These are phyloP conservation scores for Saccharomyces hybrid DNA, from an alignment of 1,139 yeast genomes.

Conservation along the genomic window DNA sequence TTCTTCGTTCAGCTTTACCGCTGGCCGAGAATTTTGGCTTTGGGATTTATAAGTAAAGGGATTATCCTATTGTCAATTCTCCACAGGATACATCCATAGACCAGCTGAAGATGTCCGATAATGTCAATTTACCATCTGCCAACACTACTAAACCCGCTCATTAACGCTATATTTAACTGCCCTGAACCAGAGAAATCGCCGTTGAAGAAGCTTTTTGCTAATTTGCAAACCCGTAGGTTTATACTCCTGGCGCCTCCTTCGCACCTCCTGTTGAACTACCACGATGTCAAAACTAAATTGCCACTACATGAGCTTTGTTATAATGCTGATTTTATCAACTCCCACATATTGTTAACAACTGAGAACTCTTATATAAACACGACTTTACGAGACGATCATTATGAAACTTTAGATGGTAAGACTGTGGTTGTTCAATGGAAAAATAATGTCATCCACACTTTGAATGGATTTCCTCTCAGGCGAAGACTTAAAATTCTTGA, in stretches of 20 bases:
- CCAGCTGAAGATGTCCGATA: not conserved
- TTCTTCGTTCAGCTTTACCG: not conserved
- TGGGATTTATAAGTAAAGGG: not conserved
- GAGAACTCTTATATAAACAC: conserved; percentile 7
- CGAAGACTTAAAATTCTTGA: conserved; percentile 40
- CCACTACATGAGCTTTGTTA: conserved; percentile 51
- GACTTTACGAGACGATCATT: conserved; percentile 18
- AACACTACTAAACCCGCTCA: conserved; percentile 50
- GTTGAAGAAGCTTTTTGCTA: conserved; percentile 41
- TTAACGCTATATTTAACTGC: conserved; percentile 62
- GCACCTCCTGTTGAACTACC: conserved; percentile 40
- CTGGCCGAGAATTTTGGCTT: not conserved
- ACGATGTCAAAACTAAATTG: conserved; percentile 42
- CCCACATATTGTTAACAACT: conserved; percentile 50
- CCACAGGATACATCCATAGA: not conserved
- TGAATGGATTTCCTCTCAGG: conserved; percentile 49
- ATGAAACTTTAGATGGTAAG: conserved; percentile 52
- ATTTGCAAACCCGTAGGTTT: conserved; percentile 40
- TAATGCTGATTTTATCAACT: conserved; percentile 57
- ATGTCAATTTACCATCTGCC: conserved; percentile 35
- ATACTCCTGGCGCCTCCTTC: conserved; percentile 59
- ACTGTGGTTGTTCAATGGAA: conserved; percentile 43
- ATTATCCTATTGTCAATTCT: not conserved
- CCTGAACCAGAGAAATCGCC: conserved; percentile 48
- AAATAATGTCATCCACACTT: conserved; percentile 47